phyloP scores from a whole-genome alignment of 495 filamentous ascomycete species.

The Penicillium salamii region DNA sequence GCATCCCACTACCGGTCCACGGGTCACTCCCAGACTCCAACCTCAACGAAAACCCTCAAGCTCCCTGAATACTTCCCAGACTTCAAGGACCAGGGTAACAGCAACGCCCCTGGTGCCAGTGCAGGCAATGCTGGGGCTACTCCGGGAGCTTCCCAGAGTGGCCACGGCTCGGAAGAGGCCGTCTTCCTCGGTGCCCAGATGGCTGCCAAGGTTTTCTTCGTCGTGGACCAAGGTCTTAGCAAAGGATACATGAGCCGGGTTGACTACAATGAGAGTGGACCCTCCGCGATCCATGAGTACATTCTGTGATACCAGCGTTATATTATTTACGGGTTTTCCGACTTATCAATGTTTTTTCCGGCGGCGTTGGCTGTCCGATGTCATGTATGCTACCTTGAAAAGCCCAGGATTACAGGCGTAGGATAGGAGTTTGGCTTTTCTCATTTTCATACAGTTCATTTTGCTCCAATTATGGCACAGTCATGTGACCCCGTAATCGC shows the following conservation, averaged over 20 bases:
- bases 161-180: conserved; percentile 61
- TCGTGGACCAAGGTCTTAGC: conserved; percentile 65
- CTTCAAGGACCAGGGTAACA: conserved; percentile 76
- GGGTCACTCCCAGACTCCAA: conserved; percentile 84
- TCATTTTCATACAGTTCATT: conserved; percentile 7
- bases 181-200: conserved; percentile 79
- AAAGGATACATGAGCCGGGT: conserved; percentile 71
- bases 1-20: conserved; percentile 57
- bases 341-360: conserved; percentile 2
- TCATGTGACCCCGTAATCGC: background rate
- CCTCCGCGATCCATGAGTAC: conserved; percentile 63
- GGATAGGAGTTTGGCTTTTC: conserved; percentile 25
- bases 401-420: conserved; percentile 22
- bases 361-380: conserved; percentile 4
- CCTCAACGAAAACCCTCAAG: conserved; percentile 72
- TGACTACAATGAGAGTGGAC: conserved; percentile 78
- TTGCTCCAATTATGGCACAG: background rate
- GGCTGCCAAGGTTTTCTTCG: conserved; percentile 70
- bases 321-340: too few species aligned
- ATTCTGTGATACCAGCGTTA: conserved; percentile 21
- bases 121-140: conserved; percentile 11
- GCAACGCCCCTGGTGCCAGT: conserved; percentile 37
- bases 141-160: conserved; percentile 15
- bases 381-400: conserved; percentile 25
- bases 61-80: conserved; percentile 88